Conservation (phyloP, 768 basidiomycete genomes). For the Rhodotorula kratochvilovae region DNA sequence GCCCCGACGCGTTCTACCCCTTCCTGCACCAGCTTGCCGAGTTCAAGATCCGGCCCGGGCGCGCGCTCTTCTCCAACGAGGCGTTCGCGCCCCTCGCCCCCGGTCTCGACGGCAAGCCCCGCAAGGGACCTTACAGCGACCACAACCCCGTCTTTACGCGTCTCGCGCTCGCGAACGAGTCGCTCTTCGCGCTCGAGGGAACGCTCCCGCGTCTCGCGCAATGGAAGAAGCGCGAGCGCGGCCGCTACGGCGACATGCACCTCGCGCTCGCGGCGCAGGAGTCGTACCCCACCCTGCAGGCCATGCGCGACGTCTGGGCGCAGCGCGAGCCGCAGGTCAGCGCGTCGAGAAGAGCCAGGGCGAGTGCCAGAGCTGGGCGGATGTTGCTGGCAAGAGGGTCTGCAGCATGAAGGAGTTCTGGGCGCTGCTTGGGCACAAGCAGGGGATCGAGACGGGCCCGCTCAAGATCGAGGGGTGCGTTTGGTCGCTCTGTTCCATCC, state of each 20-base stretch:
- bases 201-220: neutral
- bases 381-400: slow-evolving; percentile 48
- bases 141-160: slow-evolving; percentile 34
- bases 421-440: slow-evolving; percentile 71
- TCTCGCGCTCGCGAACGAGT: slow-evolving; percentile 14
- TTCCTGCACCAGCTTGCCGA: slow-evolving; percentile 7
- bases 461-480: slow-evolving; percentile 10
- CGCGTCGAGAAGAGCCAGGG: neutral
- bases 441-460: neutral
- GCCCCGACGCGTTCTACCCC: slow-evolving; percentile 13
- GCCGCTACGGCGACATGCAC: neutral
- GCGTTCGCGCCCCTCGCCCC: neutral
- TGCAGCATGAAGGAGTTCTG: slow-evolving; percentile 48
- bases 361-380: slow-evolving; percentile 16
- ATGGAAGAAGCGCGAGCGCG: neutral
- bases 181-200: slow-evolving; percentile 17
- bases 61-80: neutral
- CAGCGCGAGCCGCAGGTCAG: slow-evolving; percentile 9
- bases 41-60: neutral
- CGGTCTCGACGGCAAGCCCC: slow-evolving; percentile 12
- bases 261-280: slow-evolving; percentile 1
- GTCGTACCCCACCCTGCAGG: neutral
- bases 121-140: slow-evolving; percentile 7
- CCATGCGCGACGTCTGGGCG: slow-evolving; percentile 1
- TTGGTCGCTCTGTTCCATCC: neutral